phyloP scores from a whole-genome alignment of 305 asterid genomes.

The Solanum hybrid region DNA sequence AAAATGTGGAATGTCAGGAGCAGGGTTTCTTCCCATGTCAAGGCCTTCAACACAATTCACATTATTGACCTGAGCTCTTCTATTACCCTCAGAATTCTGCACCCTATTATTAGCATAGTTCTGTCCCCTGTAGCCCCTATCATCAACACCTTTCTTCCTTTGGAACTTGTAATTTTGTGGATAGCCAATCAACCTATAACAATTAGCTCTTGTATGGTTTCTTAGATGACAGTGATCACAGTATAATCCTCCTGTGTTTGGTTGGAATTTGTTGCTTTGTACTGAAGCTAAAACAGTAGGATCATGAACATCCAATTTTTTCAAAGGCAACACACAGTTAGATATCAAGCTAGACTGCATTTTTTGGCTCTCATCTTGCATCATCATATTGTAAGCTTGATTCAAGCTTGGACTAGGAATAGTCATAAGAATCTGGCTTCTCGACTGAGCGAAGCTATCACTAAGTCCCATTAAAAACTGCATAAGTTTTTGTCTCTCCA shows the following conservation, averaged over 20 bases:
- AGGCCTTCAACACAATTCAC: neutral
- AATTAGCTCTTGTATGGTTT: neutral
- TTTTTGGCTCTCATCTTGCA: neutral
- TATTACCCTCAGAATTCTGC: too few relatives aligned
- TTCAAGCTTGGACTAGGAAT: neutral
- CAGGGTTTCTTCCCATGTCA: too few relatives aligned
- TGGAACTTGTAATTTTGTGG: neutral
- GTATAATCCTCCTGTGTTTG: neutral
- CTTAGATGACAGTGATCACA: neutral
- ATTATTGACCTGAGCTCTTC: too few relatives aligned
- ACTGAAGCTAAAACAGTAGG: neutral
- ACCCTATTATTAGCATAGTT: too few relatives aligned
- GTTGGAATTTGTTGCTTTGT: too few relatives aligned
- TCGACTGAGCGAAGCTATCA: too few relatives aligned
- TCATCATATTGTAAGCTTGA: too few relatives aligned
- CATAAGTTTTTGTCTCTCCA: too few relatives aligned
- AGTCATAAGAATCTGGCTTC: neutral
- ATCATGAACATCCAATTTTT: neutral
- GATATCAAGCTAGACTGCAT: neutral
- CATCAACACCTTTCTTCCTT: neutral
- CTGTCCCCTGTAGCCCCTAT: neutral
- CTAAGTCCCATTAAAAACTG: too few relatives aligned
- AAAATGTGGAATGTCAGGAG: too few relatives aligned
- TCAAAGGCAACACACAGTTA: neutral
- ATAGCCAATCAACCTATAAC: too few relatives aligned